Base-by-base conservation (phyloP, 768 basidiomycete species). In the Mycena maculata region DNA sequence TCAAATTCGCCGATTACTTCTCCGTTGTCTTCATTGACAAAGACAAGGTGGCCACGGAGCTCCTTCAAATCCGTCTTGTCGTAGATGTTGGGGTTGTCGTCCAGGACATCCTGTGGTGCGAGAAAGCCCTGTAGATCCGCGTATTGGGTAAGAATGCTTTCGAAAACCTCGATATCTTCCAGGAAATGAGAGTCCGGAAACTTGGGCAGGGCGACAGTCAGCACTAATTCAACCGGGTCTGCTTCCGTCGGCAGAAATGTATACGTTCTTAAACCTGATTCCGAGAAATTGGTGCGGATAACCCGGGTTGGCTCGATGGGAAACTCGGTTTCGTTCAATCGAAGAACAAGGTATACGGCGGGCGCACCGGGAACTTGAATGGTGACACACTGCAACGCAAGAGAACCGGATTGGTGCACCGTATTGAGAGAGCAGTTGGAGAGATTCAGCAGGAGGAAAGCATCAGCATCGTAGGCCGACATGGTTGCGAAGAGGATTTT, bases 1-100 rank as follows among this genome's bases (percentile, higher is more conserved):
- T 90, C 90, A 11, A 93, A 81, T 73, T 90, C 87, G 0, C 90
- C 92, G 16, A 94, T 82, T 13, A 93, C 83, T 68, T 92, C 88
- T 2, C 92, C 92, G 48, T 84, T 89, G 44, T 87, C 84, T 74
- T 93, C 87, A 74, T 94, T 88, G 59, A 94, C 84, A 67, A 92
- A 84, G 41, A 93, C 87, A 31, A 93, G 83, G 54, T 85, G 86
- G 7, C 92, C 91, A 28, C 82, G 77, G 36, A 84, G 77, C 68
- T 84, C 82, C 48, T 80, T 75, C 28, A 77, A 67, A 41, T 72
- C 76, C 16, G 27, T 62, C 49, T 60, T 74, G 69, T 23, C 53
- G 49, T 71, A 42, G 31, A 65, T 42, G 63, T 57, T 48, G 61
- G 47, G 48, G 70, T 59, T 16, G 45, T 53, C 31, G 3, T 42